These are phyloP conservation scores for Novymonas esmeraldas DNA, from an alignment of 208 protist species.

Conservation along the genomic window DNA sequence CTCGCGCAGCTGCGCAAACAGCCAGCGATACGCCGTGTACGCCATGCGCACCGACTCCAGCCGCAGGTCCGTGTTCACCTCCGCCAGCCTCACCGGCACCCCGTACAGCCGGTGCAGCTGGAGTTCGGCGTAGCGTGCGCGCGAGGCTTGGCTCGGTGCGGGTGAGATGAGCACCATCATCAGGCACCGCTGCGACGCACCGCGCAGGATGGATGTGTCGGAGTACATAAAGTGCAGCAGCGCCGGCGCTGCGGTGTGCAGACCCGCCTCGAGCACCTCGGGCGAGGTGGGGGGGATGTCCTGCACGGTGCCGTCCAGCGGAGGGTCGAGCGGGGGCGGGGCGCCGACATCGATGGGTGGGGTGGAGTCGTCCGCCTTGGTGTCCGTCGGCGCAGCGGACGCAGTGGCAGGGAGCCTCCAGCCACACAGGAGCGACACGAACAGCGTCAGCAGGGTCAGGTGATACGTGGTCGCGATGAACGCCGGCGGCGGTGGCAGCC, in stretches of 20 bases:
- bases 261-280: slow-evolving; percentile 24
- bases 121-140: slow-evolving; percentile 39
- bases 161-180: slow-evolving; percentile 62
- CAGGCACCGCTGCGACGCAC: slow-evolving; percentile 53
- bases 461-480: slow-evolving; percentile 37
- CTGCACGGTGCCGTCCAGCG: slow-evolving; percentile 35
- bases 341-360: too few species aligned
- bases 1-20: slow-evolving; percentile 55
- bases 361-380: slow-evolving; percentile 3
- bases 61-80: slow-evolving; percentile 48
- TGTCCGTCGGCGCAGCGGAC: slow-evolving; percentile 2
- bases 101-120: slow-evolving; percentile 41
- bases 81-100: slow-evolving; percentile 47
- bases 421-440: slow-evolving; percentile 55
- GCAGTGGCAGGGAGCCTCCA: slow-evolving; percentile 26
- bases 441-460: slow-evolving; percentile 43
- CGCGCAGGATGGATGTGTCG: slow-evolving; percentile 62
- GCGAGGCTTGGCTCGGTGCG: slow-evolving; percentile 28
- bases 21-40: slow-evolving; percentile 51
- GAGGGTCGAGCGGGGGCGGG: slow-evolving; percentile 15
- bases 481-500: slow-evolving; percentile 13
- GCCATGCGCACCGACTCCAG: slow-evolving; percentile 57
- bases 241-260: slow-evolving; percentile 31
- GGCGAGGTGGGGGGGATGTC: slow-evolving; percentile 36
- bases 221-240: slow-evolving; percentile 45